Base-by-base conservation (phyloP, 768 basidiomycete species). In the Tricholoma sp. region DNA sequence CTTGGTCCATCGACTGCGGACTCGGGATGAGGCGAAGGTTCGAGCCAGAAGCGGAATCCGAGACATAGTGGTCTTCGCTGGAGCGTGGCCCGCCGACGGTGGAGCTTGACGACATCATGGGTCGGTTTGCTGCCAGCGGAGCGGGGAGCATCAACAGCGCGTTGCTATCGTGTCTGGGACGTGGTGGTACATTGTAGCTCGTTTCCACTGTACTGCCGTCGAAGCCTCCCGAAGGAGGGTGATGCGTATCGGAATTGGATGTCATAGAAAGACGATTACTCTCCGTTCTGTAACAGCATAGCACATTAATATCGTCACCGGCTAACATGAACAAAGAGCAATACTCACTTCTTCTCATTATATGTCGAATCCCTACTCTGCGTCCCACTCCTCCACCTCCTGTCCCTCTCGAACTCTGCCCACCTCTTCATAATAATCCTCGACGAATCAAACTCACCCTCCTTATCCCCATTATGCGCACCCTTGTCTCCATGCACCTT, bases 391-490 rank as follows among this genome's bases (percentile, higher is more conserved):
- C 86, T 94, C 93, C 92, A 98, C 59, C 94, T 80, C 63, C 96
- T 76, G 63, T 98, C 97, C 50, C 96, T 79, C 77, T 98, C 97
- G 69, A 97, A 98, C 73, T 98, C 97, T 16, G 85, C 94, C 96
- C 96, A 99, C 39, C 93, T 84, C 79, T 98, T 98, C 97, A 98
- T 98, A 34, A 96, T 89, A 64, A 99, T 98, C 72, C 95, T 86
- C 46, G 85, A 82, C 27, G 94, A 96, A 74, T 99, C 96, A 66
- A 99, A 99, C 69, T 91, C 91, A 69, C 97, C 97, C 60, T 96
- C 93, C 76, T 98, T 99, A 69, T 94, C 95, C 10, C 89, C 91
- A 64, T 93, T 90, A 56, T 80, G 80, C 53, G 64, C 75, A 35
- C 79, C 83, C 64, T 81, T 84, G 65, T 88, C 89, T 8, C 94